Evolutionary conservation across 2,329 filamentous ascomycete species (phyloP).

Genomic region (Botrytis fragariae): DNA sequence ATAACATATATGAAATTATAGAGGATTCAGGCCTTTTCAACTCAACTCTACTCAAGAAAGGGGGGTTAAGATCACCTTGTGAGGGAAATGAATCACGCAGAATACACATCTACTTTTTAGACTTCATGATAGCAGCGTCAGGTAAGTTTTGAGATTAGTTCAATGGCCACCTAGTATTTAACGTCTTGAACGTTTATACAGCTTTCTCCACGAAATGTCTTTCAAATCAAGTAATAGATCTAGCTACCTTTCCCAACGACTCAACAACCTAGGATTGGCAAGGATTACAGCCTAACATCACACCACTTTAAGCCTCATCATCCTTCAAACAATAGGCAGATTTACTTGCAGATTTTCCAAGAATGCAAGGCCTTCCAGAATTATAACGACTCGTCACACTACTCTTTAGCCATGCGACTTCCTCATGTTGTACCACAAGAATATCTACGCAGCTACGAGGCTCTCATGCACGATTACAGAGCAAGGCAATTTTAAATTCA

Average conservation of each 20-base stretch:
- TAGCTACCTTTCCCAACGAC: not conserved
- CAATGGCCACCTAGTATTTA: not conserved
- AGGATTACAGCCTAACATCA: not conserved
- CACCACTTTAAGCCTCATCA: not conserved
- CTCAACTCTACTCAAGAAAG: not conserved
- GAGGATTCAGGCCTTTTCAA: too few species aligned
- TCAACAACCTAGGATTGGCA: not conserved
- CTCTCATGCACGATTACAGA: not conserved
- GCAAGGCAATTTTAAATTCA: not conserved
- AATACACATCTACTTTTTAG: not conserved
- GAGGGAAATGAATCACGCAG: not conserved
- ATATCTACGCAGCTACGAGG: not conserved
- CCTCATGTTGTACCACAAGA: not conserved
- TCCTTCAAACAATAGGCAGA: not conserved
- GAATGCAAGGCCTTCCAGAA: not conserved
- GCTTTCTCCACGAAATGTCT: not conserved
- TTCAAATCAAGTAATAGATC: not conserved
- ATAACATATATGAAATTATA: not conserved
- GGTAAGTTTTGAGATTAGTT: not conserved
- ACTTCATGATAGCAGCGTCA: not conserved
- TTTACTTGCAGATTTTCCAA: not conserved
- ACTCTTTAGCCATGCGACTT: not conserved
- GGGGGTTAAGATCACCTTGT: not conserved
- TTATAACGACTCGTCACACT: not conserved
- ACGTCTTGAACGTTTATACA: not conserved